Base-by-base conservation (phyloP, 176 grass and related monocot species). In the Secale cereale region DNA sequence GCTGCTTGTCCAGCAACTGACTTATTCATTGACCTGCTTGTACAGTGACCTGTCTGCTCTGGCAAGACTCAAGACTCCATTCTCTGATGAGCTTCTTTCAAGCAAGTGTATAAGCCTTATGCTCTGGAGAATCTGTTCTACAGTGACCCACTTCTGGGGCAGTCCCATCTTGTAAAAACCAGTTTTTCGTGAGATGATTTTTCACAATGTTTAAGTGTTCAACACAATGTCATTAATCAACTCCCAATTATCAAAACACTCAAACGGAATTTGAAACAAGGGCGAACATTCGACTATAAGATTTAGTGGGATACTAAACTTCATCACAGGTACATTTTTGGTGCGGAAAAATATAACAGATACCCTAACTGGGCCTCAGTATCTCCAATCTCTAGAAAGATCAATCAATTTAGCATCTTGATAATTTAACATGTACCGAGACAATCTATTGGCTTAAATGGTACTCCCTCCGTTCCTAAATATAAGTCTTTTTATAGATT, bases 1-100 rank as follows among this genome's bases (percentile, higher is more conserved):
- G 57, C 56, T 78, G 25, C n/a, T 78, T 78, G 56, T 78, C 59
- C 20, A 25, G 75, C 50, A 63, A 63, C 37, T 28, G n/a, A 79
- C 35, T 40, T 63, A 25, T 29, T 27, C 16, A 79, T 7, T 64
- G 0, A 13, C 77, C 14, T 8, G 15, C 8, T 14, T 78, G n/a
- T 41, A 33, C 35, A 25, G 2, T 61, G 13, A 78, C 77, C 36
- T 79, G 59, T 65, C 36, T 41, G 25, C 13, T 62, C 59, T 26
- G 13, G 6, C 56, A 83, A 22, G 69, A 74, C 17, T 45, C 12
- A 31, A 0, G 20, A 62, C 14, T 79, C 15, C 77, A 63, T 10
- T 78, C 33, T 26, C 13, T 13, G 8, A 27, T 9, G 25, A 73
- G 56, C 22, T 20, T 22, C 41, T 37, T 75, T 46, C 28, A 60